A percentile compares a stretch with the other conserved stretches of the same genome.
phyloP scores from a whole-genome alignment of 1,284 basidiomycete genomes.

The Tilletia caries region DNA sequence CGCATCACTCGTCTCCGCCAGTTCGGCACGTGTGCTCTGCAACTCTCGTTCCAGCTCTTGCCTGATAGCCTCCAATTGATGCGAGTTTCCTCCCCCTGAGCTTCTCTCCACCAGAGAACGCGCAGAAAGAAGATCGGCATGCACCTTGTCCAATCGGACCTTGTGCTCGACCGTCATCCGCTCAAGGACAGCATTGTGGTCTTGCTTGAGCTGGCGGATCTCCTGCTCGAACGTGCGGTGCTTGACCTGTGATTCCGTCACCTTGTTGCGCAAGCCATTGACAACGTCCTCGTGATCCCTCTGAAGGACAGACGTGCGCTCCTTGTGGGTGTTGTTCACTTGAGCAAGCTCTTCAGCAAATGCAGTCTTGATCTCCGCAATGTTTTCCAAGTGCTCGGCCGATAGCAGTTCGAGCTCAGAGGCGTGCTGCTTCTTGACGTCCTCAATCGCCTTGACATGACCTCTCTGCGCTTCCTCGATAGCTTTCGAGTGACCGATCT shows the following conservation, averaged over 20 bases:
- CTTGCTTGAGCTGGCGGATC: slow-evolving; percentile 1
- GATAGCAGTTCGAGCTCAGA: slow-evolving; percentile 26
- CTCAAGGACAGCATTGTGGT: slow-evolving; percentile 15
- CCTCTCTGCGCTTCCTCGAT: neutral
- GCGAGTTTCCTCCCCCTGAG: neutral
- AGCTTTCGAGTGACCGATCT: neutral
- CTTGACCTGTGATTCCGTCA: neutral
- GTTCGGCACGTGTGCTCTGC: slow-evolving; percentile 63
- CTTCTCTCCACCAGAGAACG: neutral
- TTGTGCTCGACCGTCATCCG: slow-evolving; percentile 30
- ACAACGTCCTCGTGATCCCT: slow-evolving; percentile 34
- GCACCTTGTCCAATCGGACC: slow-evolving; percentile 22
- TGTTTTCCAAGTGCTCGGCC: slow-evolving; percentile 25
- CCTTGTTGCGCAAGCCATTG: slow-evolving; percentile 5
- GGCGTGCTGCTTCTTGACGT: slow-evolving; percentile 24
- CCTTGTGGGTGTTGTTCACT: slow-evolving; percentile 23
- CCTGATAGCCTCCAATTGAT: neutral
- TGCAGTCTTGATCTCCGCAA: slow-evolving; percentile 27
- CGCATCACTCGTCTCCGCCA: slow-evolving; percentile 52
- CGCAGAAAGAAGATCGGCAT: neutral
- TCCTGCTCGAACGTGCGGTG: neutral
- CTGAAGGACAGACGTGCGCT: slow-evolving; percentile 27
- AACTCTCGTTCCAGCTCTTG: slow-evolving; percentile 57
- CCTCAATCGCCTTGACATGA: slow-evolving; percentile 15
- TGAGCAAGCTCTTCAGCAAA: slow-evolving; percentile 28